Base-by-base conservation (phyloP, 192 early-diverging fungal genomes). In the Phycomyces blakesleeanus region DNA sequence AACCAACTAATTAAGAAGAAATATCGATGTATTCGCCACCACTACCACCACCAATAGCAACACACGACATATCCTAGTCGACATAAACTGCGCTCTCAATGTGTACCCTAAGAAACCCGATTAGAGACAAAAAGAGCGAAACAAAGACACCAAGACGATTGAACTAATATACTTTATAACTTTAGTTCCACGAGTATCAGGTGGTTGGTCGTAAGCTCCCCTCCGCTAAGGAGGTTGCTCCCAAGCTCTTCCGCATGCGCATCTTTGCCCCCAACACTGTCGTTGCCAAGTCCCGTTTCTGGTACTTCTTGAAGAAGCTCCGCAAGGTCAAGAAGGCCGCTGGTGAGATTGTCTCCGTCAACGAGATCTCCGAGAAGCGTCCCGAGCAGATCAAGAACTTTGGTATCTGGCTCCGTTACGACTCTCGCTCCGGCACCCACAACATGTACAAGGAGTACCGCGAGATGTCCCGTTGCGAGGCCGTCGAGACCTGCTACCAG, bases 381-480 rank as follows among this genome's bases (percentile, higher is more conserved):
- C 94, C 94, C 55, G 75, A 85, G 53, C 78, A 81, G 69, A 89
- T 94, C 77, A 99, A 98, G 88, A 99, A 94, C 92, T 99, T 86
- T 76, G 97, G 97, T 75, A 93, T 99, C 87, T 99, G 93, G 93
- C 86, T 99, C 70, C 94, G 97, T 75, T 99, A 99, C 88, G 90
- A 99, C 82, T 99, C 97, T 68, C 93, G 97, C 78, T 96, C 94
- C 44, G 97, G 97, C 68, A 99, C 96, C 66, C 97, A 99, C 95
- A 99, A 98, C 92, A 98, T 98, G 95, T 98, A 98, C 92, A 98
- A 98, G 91, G 97, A 98, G 87, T 99, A 97, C 92, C 91, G 97
- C 71, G 95, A 98, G 82, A 81, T 98, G 72, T 81, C 86, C 74
- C 91, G 97, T 67, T 73, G 69, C n/a, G 88, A 76, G 37, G 90